phyloP scores from a whole-genome alignment of 371 early-diverging fungal species.

The Conidiobolus coronatus region DNA sequence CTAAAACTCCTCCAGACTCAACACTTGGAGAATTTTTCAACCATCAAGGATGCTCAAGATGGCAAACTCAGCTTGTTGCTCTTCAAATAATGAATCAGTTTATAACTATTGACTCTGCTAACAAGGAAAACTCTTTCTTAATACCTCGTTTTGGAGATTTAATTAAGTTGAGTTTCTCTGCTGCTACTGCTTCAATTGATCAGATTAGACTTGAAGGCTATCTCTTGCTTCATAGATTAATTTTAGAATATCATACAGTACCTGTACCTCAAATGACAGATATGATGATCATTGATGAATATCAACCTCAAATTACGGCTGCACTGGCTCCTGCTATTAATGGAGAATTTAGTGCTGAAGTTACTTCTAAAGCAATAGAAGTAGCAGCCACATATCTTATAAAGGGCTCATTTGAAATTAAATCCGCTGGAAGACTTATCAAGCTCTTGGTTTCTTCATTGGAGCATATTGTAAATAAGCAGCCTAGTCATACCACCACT shows the following conservation, averaged over 20 bases:
- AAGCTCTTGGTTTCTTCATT: slow-evolving; percentile 42
- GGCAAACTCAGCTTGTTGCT: slow-evolving; percentile 73
- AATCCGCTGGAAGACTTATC: slow-evolving; percentile 44
- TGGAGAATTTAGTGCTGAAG: slow-evolving; percentile 47
- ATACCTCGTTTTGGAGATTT: slow-evolving; percentile 56
- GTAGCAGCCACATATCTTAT: slow-evolving; percentile 68
- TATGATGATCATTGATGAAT: slow-evolving; percentile 59
- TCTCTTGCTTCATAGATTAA: slow-evolving; percentile 35
- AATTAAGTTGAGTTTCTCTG: slow-evolving; percentile 64
- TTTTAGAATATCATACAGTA: slow-evolving; percentile 37
- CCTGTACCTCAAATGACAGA: slow-evolving; percentile 64
- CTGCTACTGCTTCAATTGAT: slow-evolving; percentile 58
- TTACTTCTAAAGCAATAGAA: slow-evolving; percentile 52
- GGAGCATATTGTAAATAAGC: slow-evolving; percentile 39
- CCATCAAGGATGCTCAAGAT: slow-evolving; percentile 34
- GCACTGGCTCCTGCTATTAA: slow-evolving; percentile 72
- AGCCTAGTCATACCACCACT: slow-evolving; percentile 6
- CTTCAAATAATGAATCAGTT: slow-evolving; percentile 45
- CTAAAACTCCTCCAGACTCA: slow-evolving; percentile 7
- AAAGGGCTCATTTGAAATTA: slow-evolving; percentile 57
- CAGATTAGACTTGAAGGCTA: slow-evolving; percentile 62
- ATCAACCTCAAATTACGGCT: slow-evolving; percentile 70
- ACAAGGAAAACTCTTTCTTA: slow-evolving; percentile 26
- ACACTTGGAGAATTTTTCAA: slow-evolving; percentile 11
- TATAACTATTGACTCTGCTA: slow-evolving; percentile 34